Conservation (phyloP, 805 yeast species). For the Candida nitratophila region DNA sequence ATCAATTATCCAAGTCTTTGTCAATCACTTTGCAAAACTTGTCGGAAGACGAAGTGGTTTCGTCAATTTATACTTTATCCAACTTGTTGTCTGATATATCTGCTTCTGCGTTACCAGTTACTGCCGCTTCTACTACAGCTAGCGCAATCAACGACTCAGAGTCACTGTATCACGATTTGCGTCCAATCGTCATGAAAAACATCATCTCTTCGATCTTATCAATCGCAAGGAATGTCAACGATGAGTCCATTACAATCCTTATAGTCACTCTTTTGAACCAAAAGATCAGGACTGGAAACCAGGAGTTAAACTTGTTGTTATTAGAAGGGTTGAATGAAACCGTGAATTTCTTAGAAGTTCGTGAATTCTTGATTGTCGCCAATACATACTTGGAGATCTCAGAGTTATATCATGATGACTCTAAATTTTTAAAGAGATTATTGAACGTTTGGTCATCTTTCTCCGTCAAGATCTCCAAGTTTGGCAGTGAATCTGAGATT, state of each 20-base stretch:
- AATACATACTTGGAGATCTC: constrained; percentile 49
- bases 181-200: constrained; percentile 44
- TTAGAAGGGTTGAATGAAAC: constrained; percentile 57
- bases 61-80: constrained; percentile 76
- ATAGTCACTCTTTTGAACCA: constrained; percentile 80
- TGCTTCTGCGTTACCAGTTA: constrained; percentile 7
- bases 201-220: constrained; percentile 62
- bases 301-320: constrained; percentile 47
- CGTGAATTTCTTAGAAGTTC: constrained; percentile 52
- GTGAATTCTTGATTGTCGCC: constrained; percentile 60
- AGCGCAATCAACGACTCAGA: background rate
- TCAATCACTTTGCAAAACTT: constrained; percentile 61
- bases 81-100: constrained; percentile 49
- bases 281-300: constrained; percentile 45
- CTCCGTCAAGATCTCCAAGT: constrained; percentile 26
- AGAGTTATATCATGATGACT: constrained; percentile 36
- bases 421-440: constrained; percentile 31
- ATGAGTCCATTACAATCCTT: constrained; percentile 65
- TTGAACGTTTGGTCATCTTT: constrained; percentile 43
- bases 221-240: constrained; percentile 59
- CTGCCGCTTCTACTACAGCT: constrained; percentile 3
- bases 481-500: constrained; percentile 33
- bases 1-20: constrained; percentile 47
- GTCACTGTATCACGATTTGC: constrained; percentile 9
- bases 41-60: constrained; percentile 76